Conservation (phyloP, 192 early-diverging fungal genomes). For the Backusella westeae region DNA sequence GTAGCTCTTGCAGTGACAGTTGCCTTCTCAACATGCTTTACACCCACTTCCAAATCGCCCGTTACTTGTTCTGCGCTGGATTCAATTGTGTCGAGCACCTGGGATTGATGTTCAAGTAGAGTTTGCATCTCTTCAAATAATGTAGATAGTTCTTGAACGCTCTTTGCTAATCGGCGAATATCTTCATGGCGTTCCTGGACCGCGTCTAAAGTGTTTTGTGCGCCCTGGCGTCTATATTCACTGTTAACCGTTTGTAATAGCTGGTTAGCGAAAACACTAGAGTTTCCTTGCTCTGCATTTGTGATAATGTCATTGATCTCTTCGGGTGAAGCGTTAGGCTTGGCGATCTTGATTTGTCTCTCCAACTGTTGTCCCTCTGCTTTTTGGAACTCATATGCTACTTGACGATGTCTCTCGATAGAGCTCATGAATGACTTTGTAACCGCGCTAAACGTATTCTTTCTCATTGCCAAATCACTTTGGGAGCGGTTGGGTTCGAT, state of each 20-base stretch:
- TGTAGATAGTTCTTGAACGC: constrained; percentile 51
- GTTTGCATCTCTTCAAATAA: constrained; percentile 67
- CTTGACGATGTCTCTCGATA: constrained; percentile 30
- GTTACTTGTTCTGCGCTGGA: constrained; percentile 43
- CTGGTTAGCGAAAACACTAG: constrained; percentile 56
- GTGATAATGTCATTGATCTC: constrained; percentile 58
- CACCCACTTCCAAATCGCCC: constrained; percentile 61
- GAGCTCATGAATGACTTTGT: constrained; percentile 32
- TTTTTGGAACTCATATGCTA: constrained; percentile 33
- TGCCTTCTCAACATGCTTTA: constrained; percentile 57
- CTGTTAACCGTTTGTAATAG: constrained; percentile 47
- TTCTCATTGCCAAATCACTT: constrained; percentile 31
- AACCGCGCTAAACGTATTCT: constrained; percentile 31
- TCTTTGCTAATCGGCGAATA: constrained; percentile 52
- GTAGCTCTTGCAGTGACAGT: constrained; percentile 39
- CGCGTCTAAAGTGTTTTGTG: constrained; percentile 48
- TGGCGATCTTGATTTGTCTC: constrained; percentile 37
- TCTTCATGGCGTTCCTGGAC: constrained; percentile 64
- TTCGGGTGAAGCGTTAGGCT: constrained; percentile 55
- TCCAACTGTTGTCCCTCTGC: constrained; percentile 31
- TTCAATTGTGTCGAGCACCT: constrained; percentile 33
- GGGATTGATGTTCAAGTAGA: constrained; percentile 44
- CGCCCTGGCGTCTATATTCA: constrained; percentile 39
- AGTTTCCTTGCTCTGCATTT: constrained; percentile 39
- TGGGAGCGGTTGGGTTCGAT: constrained; percentile 29